Base-by-base conservation (phyloP, 2,329 filamentous ascomycete species). In the Paramyrothecium sp. region DNA sequence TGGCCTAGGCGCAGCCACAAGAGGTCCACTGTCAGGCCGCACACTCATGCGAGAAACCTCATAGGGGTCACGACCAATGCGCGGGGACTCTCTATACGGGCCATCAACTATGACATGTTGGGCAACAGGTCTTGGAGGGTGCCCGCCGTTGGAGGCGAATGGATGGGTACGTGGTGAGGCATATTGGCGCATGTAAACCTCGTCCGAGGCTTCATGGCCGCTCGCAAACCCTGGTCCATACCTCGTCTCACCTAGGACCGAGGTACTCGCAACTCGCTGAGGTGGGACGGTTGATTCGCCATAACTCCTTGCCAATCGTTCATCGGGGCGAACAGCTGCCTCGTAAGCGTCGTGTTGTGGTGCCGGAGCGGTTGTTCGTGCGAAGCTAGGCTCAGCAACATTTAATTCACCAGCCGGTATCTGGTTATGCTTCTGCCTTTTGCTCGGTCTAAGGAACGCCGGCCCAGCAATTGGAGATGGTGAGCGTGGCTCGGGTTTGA, bases 401-500 rank as follows among this genome's bases (percentile, higher is more conserved):
- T 57, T 61, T 51, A 63, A 49, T 20, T 67, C 69, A 33, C 68
- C 64, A 53, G 59, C 72, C 56, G 78, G 77, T 52, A 74, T 75
- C 49, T 75, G 71, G 26, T 72, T 70, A 50, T 83, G 78, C 60
- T 81, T 79, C 64, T 81, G 79, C 53, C 85, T 81, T 68, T 88
- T 89, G 62, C 74, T 76, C 11, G 85, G 81, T 52, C 84, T 79
- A 33, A 78, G 70, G 58, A 81, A 78, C n/a, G 81, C 76, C 20
- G 79, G 79, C 19, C 79, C 79, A 59, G 75, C 75, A 53, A 87
- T 70, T 10, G 85, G 86, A 7, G 86, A 88, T 2, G 83, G 81
- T 2, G 87, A 89, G 51, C 77, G 79, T n/a, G 86, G 86, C 67
- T 89, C 87, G 22, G 80, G 74, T 65, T 89, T 89, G 64, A 89